Percentiles rank a stretch among this genome's conserved stretches.
These are phyloP conservation scores for Brettanomyces nanus DNA, from an alignment of 805 yeast species.

Conservation along the genomic window DNA sequence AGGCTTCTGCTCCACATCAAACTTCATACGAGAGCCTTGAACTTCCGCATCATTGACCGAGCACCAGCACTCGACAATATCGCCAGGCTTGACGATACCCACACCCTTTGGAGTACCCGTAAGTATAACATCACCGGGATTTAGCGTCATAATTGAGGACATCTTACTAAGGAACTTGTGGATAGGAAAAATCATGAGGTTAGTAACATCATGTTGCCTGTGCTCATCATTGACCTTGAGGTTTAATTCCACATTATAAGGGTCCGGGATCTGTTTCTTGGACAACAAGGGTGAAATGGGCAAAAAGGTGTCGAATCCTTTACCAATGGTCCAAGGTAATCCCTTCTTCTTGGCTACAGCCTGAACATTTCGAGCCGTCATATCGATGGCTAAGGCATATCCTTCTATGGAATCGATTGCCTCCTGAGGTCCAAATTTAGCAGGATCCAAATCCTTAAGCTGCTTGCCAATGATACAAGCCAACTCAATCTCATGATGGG, in stretches of 20 bases:
- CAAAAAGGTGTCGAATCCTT: conserved; percentile 93
- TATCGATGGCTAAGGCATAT: conserved; percentile 81
- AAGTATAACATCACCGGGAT: conserved; percentile 82
- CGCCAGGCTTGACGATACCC: conserved; percentile 78
- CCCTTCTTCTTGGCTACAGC: conserved; percentile 91
- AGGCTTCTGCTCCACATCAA: conserved; percentile 44
- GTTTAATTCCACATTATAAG: conserved; percentile 57
- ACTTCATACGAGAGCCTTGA: conserved; percentile 38
- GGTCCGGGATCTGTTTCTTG: conserved; percentile 57
- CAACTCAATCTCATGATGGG: conserved; percentile 90
- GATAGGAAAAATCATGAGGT: conserved; percentile 82
- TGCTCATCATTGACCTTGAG: conserved; percentile 63
- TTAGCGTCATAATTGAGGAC: conserved; percentile 84
- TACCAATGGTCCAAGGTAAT: conserved; percentile 93
- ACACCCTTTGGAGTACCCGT: conserved; percentile 99
- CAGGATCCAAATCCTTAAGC: conserved; percentile 53
- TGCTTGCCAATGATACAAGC: conserved; percentile 66
- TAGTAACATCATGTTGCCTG: conserved; percentile 68
- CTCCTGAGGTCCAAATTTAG: conserved; percentile 48
- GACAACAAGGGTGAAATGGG: conserved; percentile 77
- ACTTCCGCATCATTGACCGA: conserved; percentile 47
- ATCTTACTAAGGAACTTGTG: conserved; percentile 72
- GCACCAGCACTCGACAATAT: conserved; percentile 57
- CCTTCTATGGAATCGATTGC: conserved; percentile 79
- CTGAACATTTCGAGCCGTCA: conserved; percentile 95